phyloP scores from a whole-genome alignment of 208 protist genomes.

The Trypanosoma caninum region DNA sequence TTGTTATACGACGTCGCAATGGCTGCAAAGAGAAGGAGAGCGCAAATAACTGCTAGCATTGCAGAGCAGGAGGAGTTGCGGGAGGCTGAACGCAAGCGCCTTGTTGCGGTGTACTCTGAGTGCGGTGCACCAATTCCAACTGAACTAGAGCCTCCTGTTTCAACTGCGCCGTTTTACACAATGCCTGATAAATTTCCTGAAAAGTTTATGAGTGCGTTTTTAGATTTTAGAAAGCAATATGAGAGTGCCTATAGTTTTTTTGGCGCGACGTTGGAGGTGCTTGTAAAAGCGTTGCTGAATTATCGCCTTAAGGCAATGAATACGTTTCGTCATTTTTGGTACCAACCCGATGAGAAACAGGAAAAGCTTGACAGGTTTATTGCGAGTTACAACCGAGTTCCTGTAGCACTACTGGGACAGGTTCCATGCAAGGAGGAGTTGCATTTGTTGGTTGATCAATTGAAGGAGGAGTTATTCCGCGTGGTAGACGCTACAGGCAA shows the following conservation, averaged over 20 bases:
- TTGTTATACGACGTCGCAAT: constrained; percentile 34
- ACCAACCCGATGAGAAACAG: constrained; percentile 61
- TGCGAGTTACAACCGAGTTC: constrained; percentile 45
- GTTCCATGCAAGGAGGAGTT: constrained; percentile 72
- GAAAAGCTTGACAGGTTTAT: constrained; percentile 53
- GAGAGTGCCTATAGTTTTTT: constrained; percentile 36
- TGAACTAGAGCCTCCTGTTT: constrained; percentile 28
- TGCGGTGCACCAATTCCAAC: constrained; percentile 59
- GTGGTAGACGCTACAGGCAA: constrained; percentile 34
- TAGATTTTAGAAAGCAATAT: constrained; percentile 42
- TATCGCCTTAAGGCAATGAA: constrained; percentile 38
- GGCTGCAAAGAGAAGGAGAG: constrained; percentile 35
- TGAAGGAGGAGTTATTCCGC: constrained; percentile 43
- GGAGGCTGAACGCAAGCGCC: constrained; percentile 65
- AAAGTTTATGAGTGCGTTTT: constrained; percentile 41
- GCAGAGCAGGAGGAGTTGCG: constrained; percentile 37
- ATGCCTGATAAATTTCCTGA: constrained; percentile 35
- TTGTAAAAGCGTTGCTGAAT: constrained; percentile 38
- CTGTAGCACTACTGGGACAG: constrained; percentile 35
- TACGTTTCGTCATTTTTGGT: constrained; percentile 49
- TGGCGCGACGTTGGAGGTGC: constrained; percentile 28
- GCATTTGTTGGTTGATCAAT: constrained; percentile 48
- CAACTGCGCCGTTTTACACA: constrained; percentile 17
- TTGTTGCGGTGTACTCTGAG: constrained; percentile 65
- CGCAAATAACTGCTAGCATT: constrained; percentile 32